phyloP scores from a whole-genome alignment of 2,329 filamentous ascomycete species.

The Fusarium domesticum region DNA sequence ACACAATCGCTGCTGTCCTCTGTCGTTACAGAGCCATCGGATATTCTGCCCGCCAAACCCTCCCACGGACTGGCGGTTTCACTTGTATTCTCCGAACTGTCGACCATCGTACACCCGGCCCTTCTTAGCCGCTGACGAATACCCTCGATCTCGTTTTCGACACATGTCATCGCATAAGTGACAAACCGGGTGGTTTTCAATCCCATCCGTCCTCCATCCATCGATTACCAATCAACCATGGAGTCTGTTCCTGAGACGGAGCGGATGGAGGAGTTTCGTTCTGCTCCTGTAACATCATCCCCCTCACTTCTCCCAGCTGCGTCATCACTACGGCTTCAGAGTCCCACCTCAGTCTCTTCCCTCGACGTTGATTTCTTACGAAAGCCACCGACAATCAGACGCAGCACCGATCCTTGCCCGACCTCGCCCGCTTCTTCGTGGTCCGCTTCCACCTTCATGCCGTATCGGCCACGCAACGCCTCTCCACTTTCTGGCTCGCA shows the following conservation, averaged over 20 bases:
- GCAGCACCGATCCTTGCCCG: conserved; percentile 57
- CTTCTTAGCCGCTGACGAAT: background rate
- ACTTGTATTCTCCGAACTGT: background rate
- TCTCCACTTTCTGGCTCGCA: conserved; percentile 59
- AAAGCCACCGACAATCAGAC: conserved; percentile 54
- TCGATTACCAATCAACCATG: conserved; percentile 43
- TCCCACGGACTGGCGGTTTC: background rate
- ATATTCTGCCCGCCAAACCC: background rate
- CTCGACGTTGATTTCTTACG: conserved; percentile 43
- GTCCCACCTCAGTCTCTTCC: conserved; percentile 36
- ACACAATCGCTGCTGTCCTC: too few species aligned
- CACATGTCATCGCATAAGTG: conserved; percentile 26
- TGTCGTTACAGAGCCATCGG: background rate
- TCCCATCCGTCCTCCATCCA: conserved; percentile 17
- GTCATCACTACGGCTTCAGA: conserved; percentile 51
- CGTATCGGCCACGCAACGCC: conserved; percentile 60
- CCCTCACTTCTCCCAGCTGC: conserved; percentile 45
- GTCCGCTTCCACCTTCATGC: conserved; percentile 44
- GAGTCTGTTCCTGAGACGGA: conserved; percentile 67
- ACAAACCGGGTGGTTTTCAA: conserved; percentile 21
- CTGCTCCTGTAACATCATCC: conserved; percentile 50
- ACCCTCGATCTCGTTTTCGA: background rate
- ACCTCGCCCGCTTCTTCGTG: conserved; percentile 50
- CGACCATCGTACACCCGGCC: background rate
- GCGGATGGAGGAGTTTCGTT: conserved; percentile 63